Evolutionary conservation across 345 rosid species (phyloP).

Genomic region (Murraya paniculata): DNA sequence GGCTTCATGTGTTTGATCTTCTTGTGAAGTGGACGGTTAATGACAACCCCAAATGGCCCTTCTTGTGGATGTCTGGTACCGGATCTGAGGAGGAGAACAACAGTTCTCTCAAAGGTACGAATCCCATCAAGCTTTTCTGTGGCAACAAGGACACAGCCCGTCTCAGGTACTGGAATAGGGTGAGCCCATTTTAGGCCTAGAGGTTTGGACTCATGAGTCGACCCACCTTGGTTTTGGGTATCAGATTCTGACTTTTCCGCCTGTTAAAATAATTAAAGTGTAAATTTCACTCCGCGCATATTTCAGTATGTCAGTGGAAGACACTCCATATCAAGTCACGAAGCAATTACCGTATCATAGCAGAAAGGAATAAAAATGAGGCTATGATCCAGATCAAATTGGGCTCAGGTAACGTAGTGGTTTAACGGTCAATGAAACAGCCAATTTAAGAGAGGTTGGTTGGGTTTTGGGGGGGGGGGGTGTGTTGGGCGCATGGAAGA

Average conservation of each 20-base stretch:
- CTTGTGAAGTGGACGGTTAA: slow-evolving; percentile 81
- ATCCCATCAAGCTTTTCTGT: slow-evolving; percentile 92
- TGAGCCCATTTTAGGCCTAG: slow-evolving; percentile 84
- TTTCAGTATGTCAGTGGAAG: background rate
- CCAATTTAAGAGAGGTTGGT: background rate
- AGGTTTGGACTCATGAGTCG: slow-evolving; percentile 47
- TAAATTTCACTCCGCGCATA: background rate
- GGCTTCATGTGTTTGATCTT: slow-evolving; percentile 80
- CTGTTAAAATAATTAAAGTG: slow-evolving; percentile 34
- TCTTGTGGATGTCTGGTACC: slow-evolving; percentile 85
- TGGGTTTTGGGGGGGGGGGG: no score
- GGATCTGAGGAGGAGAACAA: slow-evolving; percentile 85
- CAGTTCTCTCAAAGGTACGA: slow-evolving; percentile 75
- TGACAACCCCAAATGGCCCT: slow-evolving; percentile 87
- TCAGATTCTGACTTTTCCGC: slow-evolving; percentile 50
- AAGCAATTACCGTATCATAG: background rate
- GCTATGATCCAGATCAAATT: background rate
- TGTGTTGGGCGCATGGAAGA: no score
- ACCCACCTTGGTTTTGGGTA: slow-evolving; percentile 42
- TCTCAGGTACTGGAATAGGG: slow-evolving; percentile 86
- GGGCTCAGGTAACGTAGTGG: background rate
- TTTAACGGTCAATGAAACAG: background rate
- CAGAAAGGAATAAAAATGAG: background rate
- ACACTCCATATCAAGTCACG: background rate
- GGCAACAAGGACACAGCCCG: slow-evolving; percentile 92